Evolutionary conservation across 192 early-diverging fungal genomes (phyloP), one percentile per base, ranked within the genome.

Genomic region (Backusella macrospora): DNA sequence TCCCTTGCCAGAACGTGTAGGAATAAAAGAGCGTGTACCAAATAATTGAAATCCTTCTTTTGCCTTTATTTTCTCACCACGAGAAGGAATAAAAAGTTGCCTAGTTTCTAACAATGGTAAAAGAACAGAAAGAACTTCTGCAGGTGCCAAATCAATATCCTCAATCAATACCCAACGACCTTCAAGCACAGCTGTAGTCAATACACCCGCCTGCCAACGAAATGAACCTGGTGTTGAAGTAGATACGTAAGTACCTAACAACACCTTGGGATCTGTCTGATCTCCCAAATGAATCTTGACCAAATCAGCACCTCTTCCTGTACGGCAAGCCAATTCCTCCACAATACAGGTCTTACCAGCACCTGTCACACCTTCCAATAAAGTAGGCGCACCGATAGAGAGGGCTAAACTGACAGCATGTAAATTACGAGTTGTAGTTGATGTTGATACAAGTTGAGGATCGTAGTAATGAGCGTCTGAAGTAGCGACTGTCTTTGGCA

Each of bases 141-240:
- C 72, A n/a, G 98, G 93, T 0, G 98, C 98, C 34, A 96, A 81
- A 77, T 99, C 95, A 71, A 99, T 92, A 84, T 99, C 96, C 82
- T 99, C 98, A 76, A 99, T 90, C 59, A 99, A 81, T 62, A 99
- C 90, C 98, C 98, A 99, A 13, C 90, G 85, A 44, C 98, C 98
- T 70, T 95, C 86, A 16, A 81, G 65, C 1, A 99, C 97, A 7
- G 97, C 97, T 8, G 90, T 92, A 0, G 97, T 94, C 29, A 99
- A 86, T 7, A 99, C 88, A 52, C 98, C 98, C 7, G 93, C 88
- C 70, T 95, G 95, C 96, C 96, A 99, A 43, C 89, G 87, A 79
- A 99, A 99, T n/a, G 88, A 85, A 73, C 96, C 97, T 5, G 98
- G 97, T 13, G 88, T 90, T 16, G 93, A 88, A 46, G 96, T 95